A percentile compares a stretch with the other conserved stretches of the same genome.
These are phyloP conservation scores for Ustilago nuda DNA, from an alignment of 1,284 basidiomycete species.

Conservation along the genomic window DNA sequence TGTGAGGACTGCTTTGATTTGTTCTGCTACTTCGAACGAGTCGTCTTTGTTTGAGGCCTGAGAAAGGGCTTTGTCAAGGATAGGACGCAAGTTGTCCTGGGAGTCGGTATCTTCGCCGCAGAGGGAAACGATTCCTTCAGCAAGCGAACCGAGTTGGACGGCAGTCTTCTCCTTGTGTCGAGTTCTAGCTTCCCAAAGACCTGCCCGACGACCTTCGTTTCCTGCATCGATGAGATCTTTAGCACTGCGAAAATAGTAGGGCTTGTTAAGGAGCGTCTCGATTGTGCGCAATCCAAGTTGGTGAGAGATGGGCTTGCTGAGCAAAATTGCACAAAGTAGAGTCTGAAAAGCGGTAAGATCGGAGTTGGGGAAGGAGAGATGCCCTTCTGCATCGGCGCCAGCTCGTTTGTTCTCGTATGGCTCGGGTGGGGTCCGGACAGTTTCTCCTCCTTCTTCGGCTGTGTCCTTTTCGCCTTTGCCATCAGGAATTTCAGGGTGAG, in stretches of 20 bases:
- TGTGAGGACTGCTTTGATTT: constrained; percentile 35
- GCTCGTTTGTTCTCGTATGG: constrained; percentile 34
- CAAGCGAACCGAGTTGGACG: constrained; percentile 48
- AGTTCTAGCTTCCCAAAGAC: constrained; percentile 52
- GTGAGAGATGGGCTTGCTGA: constrained; percentile 57
- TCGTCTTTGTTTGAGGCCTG: constrained; percentile 8
- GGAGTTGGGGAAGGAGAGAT: constrained; percentile 44
- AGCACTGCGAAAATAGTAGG: constrained; percentile 36
- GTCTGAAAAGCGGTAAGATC: constrained; percentile 50
- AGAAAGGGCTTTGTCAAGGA: constrained; percentile 34
- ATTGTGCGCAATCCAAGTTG: constrained; percentile 43
- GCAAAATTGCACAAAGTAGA: constrained; percentile 44
- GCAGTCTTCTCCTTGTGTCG: constrained; percentile 60
- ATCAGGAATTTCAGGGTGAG: constrained; percentile 30
- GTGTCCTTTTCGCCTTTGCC: constrained; percentile 37
- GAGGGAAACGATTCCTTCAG: constrained; percentile 32
- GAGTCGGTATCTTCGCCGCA: constrained; percentile 17
- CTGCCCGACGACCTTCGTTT: constrained; percentile 46
- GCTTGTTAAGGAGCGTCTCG: constrained; percentile 51
- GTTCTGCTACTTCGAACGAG: constrained; percentile 30
- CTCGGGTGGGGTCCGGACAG: constrained; percentile 25
- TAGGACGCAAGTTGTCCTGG: constrained; percentile 19
- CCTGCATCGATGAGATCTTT: constrained; percentile 44
- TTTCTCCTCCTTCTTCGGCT: constrained; percentile 30
- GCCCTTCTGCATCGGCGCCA: constrained; percentile 15